Evolutionary conservation across 1,284 basidiomycete species (phyloP).

Genomic region (Ceratobasidium sp.): DNA sequence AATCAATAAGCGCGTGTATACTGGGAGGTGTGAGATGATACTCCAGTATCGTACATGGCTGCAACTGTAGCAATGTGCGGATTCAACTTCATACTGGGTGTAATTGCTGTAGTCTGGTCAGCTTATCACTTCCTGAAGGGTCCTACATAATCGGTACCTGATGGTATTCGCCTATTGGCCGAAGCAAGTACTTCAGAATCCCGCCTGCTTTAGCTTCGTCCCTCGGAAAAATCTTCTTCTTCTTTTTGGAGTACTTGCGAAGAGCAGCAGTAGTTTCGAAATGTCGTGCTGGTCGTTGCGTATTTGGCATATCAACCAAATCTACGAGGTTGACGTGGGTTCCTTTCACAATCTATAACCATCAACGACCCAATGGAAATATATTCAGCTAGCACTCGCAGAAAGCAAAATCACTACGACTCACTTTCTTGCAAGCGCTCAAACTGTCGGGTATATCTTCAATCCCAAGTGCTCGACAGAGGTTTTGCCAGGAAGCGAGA

Average conservation of each 20-base stretch:
- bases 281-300: neutral
- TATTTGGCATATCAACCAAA: slow-evolving; percentile 25
- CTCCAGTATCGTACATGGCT: no score
- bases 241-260: slow-evolving; percentile 3
- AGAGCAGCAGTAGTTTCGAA: neutral
- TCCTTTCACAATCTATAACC: neutral
- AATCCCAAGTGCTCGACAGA: slow-evolving; percentile 14
- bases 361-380: neutral
- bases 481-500: slow-evolving; percentile 22
- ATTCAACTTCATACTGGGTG: no score
- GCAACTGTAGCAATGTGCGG: no score
- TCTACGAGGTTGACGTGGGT: slow-evolving; percentile 17
- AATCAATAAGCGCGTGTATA: no score
- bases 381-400: neutral
- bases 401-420: neutral
- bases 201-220: slow-evolving; percentile 19
- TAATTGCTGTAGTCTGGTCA: no score
- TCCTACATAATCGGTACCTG: no score
- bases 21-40: no score
- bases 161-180: neutral
- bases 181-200: slow-evolving; percentile 24
- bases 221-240: slow-evolving; percentile 7
- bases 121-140: no score
- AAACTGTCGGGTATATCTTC: neutral
- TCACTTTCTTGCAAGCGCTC: slow-evolving; percentile 2